Evolutionary conservation across 192 early-diverging fungal genomes (phyloP), one percentile per base, ranked within the genome.

Genomic region (Piromyces sp.): DNA sequence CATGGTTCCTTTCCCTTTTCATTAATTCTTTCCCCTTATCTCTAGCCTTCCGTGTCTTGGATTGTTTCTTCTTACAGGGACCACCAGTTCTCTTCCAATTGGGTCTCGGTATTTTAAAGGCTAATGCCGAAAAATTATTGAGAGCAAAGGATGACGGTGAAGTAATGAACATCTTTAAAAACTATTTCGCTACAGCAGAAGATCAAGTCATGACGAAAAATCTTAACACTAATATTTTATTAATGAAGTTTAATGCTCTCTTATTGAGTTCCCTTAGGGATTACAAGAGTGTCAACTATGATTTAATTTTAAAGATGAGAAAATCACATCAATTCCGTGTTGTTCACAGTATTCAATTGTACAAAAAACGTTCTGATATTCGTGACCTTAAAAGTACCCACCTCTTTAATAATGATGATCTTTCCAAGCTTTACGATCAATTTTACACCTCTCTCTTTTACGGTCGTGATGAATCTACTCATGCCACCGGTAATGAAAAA

Each of bases 11-110:
- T 80, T 96, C 95, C 38, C 84, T 99, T 80, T 99, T 92, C 86
- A 94, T 99, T 87, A 98, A 98, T 87, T 95, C 96, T 9, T 94
- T 99, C 89, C 96, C 98, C 17, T 84, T 99, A 29, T 84, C 92
- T 13, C 97, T 93, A 83, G 94, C 96, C 11, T 88, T 96, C 82
- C 87, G 97, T 30, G 92, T 98, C 30, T 84, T 99, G 80, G 96
- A 99, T 89, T 96, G 96, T 17, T 96, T 99, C 83, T 98, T 98
- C 86, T 92, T 98, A 90, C 96, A 99, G 82, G 98, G 97, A 0
- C 96, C 97, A 13, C 93, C 93, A 82, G 90, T 87, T 78, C 22
- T 82, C 36, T 30, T 82, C 37, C 33, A 81, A 37, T 80, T 79
- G 30, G 94, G 93, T 29, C 83, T 93, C 81, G 97, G 96, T 11